Evolutionary conservation across 345 rosid species (phyloP).

Genomic region (Eucalyptus erythrocorys): DNA sequence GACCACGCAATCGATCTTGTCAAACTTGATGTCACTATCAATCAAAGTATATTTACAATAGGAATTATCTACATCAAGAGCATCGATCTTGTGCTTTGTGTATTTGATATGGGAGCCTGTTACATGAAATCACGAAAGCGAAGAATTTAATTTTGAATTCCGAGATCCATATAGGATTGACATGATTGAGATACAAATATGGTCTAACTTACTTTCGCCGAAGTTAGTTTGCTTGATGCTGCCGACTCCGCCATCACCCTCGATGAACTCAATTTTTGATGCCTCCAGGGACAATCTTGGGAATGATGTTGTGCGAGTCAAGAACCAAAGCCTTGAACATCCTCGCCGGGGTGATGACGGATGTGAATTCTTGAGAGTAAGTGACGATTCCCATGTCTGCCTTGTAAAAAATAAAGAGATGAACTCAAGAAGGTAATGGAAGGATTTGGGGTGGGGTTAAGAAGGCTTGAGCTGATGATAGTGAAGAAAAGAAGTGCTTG

Average conservation of each 20-base stretch:
- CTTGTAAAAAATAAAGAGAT: neutral
- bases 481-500: neutral
- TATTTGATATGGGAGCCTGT: conserved; percentile 15
- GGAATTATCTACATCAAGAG: conserved; percentile 12
- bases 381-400: neutral
- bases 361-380: neutral
- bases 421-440: neutral
- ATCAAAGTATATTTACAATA: conserved; percentile 20
- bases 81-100: conserved; percentile 21
- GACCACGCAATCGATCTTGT: conserved; percentile 3
- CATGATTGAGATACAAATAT: neutral
- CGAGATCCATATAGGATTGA: neutral
- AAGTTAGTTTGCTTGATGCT: neutral
- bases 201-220: neutral
- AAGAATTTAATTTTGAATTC: neutral
- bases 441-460: neutral
- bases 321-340: conserved; percentile 21
- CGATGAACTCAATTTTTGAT: neutral
- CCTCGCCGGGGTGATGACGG: conserved; percentile 14
- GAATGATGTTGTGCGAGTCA: conserved; percentile 18
- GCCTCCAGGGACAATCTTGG: conserved; percentile 17
- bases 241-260: neutral
- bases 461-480: neutral
- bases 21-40: conserved; percentile 13
- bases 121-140: neutral